A percentile compares a stretch with the other conserved stretches of the same genome.
phyloP scores from a whole-genome alignment of 1,284 basidiomycete species.

The Rhodotorula sp. region DNA sequence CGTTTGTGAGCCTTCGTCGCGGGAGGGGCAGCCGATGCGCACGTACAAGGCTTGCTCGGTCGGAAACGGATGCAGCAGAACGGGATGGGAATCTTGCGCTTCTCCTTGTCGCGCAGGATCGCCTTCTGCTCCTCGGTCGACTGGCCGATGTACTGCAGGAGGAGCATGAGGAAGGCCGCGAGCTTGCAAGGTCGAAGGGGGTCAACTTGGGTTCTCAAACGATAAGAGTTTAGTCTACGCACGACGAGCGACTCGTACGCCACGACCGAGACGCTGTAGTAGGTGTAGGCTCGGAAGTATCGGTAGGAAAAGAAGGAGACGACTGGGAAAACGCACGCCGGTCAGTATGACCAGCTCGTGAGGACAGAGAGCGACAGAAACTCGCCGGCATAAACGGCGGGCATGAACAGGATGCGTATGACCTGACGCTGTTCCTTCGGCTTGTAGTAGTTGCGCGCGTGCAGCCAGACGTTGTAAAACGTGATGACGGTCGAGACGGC shows the following conservation, averaged over 20 bases:
- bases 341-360: neutral
- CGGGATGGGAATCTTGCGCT: conserved; percentile 56
- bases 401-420: conserved; percentile 36
- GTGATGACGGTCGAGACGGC: conserved; percentile 44
- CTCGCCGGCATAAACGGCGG: conserved; percentile 19
- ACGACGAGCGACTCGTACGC: conserved; percentile 32
- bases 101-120: conserved; percentile 75
- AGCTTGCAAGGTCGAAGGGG: no score
- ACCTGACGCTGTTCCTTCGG: conserved; percentile 48
- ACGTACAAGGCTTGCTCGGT: conserved; percentile 12
- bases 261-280: conserved; percentile 65
- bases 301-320: conserved; percentile 85
- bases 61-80: conserved; percentile 29
- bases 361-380: neutral
- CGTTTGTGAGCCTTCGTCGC: conserved; percentile 55
- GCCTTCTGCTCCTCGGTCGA: conserved; percentile 58
- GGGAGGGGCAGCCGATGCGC: no score
- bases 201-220: no score
- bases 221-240: no score
- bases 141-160: conserved; percentile 78
- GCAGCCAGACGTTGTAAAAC: conserved; percentile 44
- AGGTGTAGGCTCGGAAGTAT: conserved; percentile 53
- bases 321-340: conserved; percentile 61
- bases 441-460: conserved; percentile 46
- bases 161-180: conserved; percentile 57